A percentile compares a stretch with the other conserved stretches of the same genome.
phyloP scores from a whole-genome alignment of 257 asterid genomes.

The Solanum lignicaule region DNA sequence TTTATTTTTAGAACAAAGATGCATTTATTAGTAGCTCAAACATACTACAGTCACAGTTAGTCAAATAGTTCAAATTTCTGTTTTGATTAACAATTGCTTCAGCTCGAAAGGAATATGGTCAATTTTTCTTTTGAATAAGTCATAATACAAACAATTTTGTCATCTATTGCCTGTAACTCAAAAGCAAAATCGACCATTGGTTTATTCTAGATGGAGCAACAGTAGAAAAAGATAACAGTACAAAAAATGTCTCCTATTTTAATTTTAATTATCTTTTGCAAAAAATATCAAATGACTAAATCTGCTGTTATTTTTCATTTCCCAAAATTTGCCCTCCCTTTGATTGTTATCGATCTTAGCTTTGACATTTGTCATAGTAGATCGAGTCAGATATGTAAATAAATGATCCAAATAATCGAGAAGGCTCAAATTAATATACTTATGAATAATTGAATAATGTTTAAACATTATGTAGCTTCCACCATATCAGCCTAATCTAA shows the following conservation, averaged over 20 bases:
- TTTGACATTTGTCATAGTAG: background rate
- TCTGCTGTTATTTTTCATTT: background rate
- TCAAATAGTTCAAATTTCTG: background rate
- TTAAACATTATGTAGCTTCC: background rate
- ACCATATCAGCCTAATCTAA: background rate
- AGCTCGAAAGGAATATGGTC: background rate
- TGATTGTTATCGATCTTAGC: background rate
- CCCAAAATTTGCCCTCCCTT: background rate
- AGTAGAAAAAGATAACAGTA: background rate
- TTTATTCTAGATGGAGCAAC: background rate
- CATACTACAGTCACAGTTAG: background rate
- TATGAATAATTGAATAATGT: background rate
- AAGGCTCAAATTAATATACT: background rate
- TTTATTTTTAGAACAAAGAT: background rate
- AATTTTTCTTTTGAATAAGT: background rate
- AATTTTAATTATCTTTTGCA: background rate
- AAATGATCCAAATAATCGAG: background rate
- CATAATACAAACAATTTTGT: background rate
- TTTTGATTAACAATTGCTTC: background rate
- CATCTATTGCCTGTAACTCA: background rate
- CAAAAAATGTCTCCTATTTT: background rate
- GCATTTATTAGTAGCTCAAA: background rate
- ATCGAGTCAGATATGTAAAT: background rate
- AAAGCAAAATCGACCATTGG: background rate
- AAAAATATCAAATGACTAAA: background rate